Base-by-base conservation (phyloP, 2,329 filamentous ascomycete genomes). In the Calonectria crousiana region DNA sequence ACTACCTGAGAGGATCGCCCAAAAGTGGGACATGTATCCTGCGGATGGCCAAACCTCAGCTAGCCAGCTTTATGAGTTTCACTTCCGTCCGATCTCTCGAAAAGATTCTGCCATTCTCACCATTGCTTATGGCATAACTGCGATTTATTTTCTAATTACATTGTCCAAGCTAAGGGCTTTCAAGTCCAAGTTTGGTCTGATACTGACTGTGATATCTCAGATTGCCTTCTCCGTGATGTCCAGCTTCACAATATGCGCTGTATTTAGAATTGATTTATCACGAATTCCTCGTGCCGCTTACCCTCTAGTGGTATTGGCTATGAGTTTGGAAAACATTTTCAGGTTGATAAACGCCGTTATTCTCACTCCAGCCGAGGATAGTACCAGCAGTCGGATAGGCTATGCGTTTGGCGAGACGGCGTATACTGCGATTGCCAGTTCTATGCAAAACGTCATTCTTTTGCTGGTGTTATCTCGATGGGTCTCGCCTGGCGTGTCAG, bases 291-390 rank as follows among this genome's bases (percentile, higher is more conserved):
- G 92, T 74, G 93, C 93, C 67, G 92, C 92, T 44, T 96, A 95
- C 81, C 94, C 94, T 0, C 89, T 95, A 13, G 93, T 95, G n/a
- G 90, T 96, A 11, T 88, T 95, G 49, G 90, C 92, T 49, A 93
- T 95, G 85, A 95, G 94, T 65, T 86, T 96, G 38, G 94, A 95
- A 79, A 95, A 96, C 78, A 94, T 95, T 76, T 93, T 95, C 80
- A 89, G 94, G 23, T 86, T 96, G 44, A 95, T 96, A 83, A 95
- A 95, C 80, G 92, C 93, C 9, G 93, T 96, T 49, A 92, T 96
- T 41, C 87, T 92, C 70, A 95, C 93, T 0, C 92, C 93, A 0
- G 87, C 92, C 0, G 92, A 94, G 76, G 90, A 93, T 82, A 91
- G 88, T 73, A 94, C 93, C 5, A 92, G 92, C 70, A 89, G 89